These are phyloP conservation scores for Gastrolobium bilobum DNA, from an alignment of 306 rosid species.

Conservation along the genomic window DNA sequence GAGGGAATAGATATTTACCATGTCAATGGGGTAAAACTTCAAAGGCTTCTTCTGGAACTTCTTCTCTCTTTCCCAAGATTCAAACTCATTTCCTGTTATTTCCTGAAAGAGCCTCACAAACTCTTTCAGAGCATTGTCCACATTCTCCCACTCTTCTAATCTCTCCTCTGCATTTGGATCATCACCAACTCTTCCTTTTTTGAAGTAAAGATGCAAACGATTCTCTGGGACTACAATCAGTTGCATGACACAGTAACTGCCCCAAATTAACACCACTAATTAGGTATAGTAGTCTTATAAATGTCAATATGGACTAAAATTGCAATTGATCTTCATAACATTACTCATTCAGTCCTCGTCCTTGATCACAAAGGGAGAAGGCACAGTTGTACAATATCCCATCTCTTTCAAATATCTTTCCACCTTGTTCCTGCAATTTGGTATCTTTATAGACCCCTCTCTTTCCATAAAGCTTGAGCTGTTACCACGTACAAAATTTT, in stretches of 20 bases:
- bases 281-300: conserved; percentile 2
- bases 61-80: conserved; percentile 87
- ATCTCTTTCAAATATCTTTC: conserved; percentile 72
- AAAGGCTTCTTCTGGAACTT: conserved; percentile 76
- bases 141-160: conserved; percentile 67
- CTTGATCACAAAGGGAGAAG: conserved; percentile 78
- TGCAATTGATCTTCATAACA: background rate
- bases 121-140: conserved; percentile 64
- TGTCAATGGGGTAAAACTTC: conserved; percentile 81
- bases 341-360: conserved; percentile 83
- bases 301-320: background rate
- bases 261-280: conserved; percentile 41
- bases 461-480: conserved; percentile 91
- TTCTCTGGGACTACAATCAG: conserved; percentile 70
- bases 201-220: conserved; percentile 68
- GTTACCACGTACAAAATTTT: conserved; percentile 41
- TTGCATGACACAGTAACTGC: conserved; percentile 84
- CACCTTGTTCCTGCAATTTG: conserved; percentile 74
- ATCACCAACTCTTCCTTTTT: conserved; percentile 84
- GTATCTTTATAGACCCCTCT: conserved; percentile 79
- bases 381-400: conserved; percentile 86
- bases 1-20: conserved; percentile 60
- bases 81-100: conserved; percentile 79
- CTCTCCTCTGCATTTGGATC: conserved; percentile 84
- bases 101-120: conserved; percentile 82